A percentile compares a stretch with the other conserved stretches of the same genome.
phyloP scores from a whole-genome alignment of 352 stramenopile genomes.

The Phytophthora fragariaefolia region DNA sequence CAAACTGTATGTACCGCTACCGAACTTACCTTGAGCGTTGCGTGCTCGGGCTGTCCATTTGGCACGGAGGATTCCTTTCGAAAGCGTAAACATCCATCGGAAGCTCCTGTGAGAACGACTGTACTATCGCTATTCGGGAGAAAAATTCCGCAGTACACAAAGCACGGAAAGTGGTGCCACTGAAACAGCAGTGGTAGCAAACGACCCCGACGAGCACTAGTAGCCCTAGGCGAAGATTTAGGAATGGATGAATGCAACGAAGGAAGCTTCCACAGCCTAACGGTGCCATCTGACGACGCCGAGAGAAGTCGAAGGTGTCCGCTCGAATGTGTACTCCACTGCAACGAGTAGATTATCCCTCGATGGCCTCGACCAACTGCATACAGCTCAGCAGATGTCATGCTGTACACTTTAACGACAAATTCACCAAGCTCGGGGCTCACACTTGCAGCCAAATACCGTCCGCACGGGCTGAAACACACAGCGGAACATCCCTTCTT shows the following conservation, averaged over 20 bases:
- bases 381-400: conserved; percentile 47
- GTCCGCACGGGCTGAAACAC: conserved; percentile 66
- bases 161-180: conserved; percentile 68
- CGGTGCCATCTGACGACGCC: conserved; percentile 66
- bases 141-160: conserved; percentile 76
- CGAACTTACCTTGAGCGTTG: conserved; percentile 34
- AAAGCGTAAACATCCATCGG: conserved; percentile 60
- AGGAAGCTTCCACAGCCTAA: conserved; percentile 48
- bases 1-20: conserved; percentile 59
- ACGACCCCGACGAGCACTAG: neutral
- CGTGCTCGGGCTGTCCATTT: conserved; percentile 24
- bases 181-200: conserved; percentile 32
- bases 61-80: conserved; percentile 34
- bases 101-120: conserved; percentile 56
- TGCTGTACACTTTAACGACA: conserved; percentile 53
- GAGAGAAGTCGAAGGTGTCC: conserved; percentile 45
- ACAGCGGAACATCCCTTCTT: conserved; percentile 64
- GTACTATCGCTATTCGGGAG: conserved; percentile 35
- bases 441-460: conserved; percentile 57
- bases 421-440: conserved; percentile 44
- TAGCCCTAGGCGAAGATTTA: conserved; percentile 5
- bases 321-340: conserved; percentile 43
- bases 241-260: neutral
- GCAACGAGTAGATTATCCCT: conserved; percentile 63
- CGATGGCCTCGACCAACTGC: conserved; percentile 53